Evolutionary conservation across 306 rosid species (phyloP), one percentile per base, ranked within the genome.

Genomic region (Betula pendula): DNA sequence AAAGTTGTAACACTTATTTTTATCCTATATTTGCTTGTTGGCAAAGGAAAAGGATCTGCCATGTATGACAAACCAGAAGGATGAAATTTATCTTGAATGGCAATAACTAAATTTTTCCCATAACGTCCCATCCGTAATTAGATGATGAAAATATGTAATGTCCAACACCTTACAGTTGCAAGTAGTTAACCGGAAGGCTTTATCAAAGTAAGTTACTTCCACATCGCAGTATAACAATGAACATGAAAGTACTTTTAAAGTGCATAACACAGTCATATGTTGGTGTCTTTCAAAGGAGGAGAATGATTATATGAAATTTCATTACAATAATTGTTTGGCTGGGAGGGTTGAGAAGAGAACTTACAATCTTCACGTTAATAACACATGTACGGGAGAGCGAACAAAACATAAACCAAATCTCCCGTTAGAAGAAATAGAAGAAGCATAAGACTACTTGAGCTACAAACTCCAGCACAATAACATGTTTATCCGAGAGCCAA

Each of bases 401-500:
- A 0, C 31, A 20, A 72, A 86, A 86, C 90, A 89, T 83, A 66
- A 87, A 47, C 98, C 97, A n/a, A 94, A 80, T 87, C 90, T 70
- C 90, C 89, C 14, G 89, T 79, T 62, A 89, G 15, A 77, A 92
- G 95, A n/a, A n/a, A 89, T 81, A 83, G 84, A 74, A 24, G 79
- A 88, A 33, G 83, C 92, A 86, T 74, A 92, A 72, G 75, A 84
- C 75, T 83, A 87, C 98, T 75, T 88, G 91, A 40, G 72, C 44
- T n/a, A 92, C 71, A 84, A 86, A 90, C 90, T 94, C 98, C 0
- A 97, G 97, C 81, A 94, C 72, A 62, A 94, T 51, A 70, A 85
- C 75, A 31, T 56, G 88, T 94, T 94, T 74, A 94, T 87, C 83
- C 89, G 82, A 75, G 89, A 79, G 19, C 97, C 88, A 48, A 97